A percentile compares a stretch with the other conserved stretches of the same genome.
phyloP scores from a whole-genome alignment of 2,329 filamentous ascomycete genomes.

The Daldinia sp. region DNA sequence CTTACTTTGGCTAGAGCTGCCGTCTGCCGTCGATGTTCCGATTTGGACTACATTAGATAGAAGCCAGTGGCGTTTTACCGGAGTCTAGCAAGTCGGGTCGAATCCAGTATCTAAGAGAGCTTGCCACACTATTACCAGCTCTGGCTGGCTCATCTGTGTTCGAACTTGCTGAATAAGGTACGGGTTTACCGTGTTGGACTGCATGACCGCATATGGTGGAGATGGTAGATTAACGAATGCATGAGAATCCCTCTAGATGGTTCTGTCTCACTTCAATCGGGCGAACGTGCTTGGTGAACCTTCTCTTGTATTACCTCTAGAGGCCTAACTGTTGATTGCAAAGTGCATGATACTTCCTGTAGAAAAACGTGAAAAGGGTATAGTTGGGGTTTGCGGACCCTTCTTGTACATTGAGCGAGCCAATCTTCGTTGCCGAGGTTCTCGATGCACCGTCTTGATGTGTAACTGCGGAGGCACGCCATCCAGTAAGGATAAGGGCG shows the following conservation, averaged over 20 bases:
- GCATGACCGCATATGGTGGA: constrained; percentile 39
- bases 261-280: constrained; percentile 44
- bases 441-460: constrained; percentile 38
- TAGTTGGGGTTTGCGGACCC: constrained; percentile 36
- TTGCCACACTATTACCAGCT: constrained; percentile 38
- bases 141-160: constrained; percentile 38
- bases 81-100: constrained; percentile 40
- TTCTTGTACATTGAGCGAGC: constrained; percentile 34
- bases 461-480: constrained; percentile 39
- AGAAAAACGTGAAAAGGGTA: constrained; percentile 38
- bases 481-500: constrained; percentile 36
- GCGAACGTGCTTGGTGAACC: constrained; percentile 40
- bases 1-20: constrained; percentile 39
- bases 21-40: constrained; percentile 42
- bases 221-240: constrained; percentile 44
- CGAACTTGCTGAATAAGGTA: constrained; percentile 39
- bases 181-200: constrained; percentile 41
- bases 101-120: constrained; percentile 39
- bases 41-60: constrained; percentile 35
- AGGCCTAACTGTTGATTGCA: constrained; percentile 39
- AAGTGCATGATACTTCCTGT: constrained; percentile 41
- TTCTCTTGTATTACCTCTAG: constrained; percentile 39
- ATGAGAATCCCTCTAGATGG: constrained; percentile 40
- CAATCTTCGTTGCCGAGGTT: constrained; percentile 36
- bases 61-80: constrained; percentile 39